Percentiles rank a stretch among this genome's conserved stretches.
Evolutionary conservation across 1,139 yeast genomes (phyloP).

Genomic region (Maudiozyma humilis): DNA sequence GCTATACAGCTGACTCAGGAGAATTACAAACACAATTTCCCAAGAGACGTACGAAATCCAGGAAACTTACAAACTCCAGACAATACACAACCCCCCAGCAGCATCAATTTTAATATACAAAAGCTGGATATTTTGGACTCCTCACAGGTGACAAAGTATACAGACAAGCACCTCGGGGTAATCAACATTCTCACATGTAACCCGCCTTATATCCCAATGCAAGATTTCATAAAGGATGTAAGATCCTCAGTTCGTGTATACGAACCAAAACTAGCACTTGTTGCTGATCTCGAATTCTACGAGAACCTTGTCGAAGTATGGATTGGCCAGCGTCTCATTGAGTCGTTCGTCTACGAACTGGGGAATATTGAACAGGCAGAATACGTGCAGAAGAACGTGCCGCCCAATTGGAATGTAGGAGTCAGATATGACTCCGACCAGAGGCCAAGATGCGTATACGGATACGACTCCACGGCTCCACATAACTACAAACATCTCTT

Average conservation of each 20-base stretch:
- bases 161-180: background rate
- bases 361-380: slow-evolving; percentile 33
- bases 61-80: too few relatives aligned
- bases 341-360: slow-evolving; percentile 39
- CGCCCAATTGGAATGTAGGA: slow-evolving; percentile 26
- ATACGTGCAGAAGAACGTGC: slow-evolving; percentile 15
- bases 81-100: background rate
- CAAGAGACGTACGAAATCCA: background rate
- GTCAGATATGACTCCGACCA: slow-evolving; percentile 31
- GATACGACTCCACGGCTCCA: slow-evolving; percentile 14
- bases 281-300: slow-evolving; percentile 72
- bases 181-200: slow-evolving; percentile 63
- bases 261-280: slow-evolving; percentile 72
- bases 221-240: slow-evolving; percentile 36
- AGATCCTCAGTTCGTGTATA: slow-evolving; percentile 56
- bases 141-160: background rate
- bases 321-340: slow-evolving; percentile 14
- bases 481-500: slow-evolving; percentile 9
- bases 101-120: background rate
- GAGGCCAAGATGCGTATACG: slow-evolving; percentile 32
- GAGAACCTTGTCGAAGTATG: slow-evolving; percentile 41
- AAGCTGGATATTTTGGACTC: background rate
- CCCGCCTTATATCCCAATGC: slow-evolving; percentile 75
- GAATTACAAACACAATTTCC: slow-evolving; percentile 33
- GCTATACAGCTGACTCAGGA: slow-evolving; percentile 47